These are phyloP conservation scores for Anethum foeniculum DNA, from an alignment of 140 eudicot species.

Conservation along the genomic window DNA sequence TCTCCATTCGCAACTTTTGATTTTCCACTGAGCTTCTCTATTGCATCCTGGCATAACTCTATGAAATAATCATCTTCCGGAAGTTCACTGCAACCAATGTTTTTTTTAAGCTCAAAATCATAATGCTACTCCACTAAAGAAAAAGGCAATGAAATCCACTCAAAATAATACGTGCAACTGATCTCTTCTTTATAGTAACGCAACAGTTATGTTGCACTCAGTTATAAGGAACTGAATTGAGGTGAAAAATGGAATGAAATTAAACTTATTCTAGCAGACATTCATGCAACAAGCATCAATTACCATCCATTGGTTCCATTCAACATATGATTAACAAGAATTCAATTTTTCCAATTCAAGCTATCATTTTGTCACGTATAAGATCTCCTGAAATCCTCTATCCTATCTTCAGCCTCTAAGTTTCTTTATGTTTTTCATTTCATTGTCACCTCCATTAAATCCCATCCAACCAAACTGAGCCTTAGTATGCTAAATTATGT, in stretches of 20 bases:
- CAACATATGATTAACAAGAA: not conserved
- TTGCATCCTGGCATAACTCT: constrained; percentile 72
- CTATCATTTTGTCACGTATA: not conserved
- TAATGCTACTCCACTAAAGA: not conserved
- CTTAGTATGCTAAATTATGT: not conserved
- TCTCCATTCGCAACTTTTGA: constrained; percentile 70
- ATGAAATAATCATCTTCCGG: constrained; percentile 93
- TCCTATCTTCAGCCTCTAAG: not conserved
- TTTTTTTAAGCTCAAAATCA: not conserved
- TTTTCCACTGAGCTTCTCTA: constrained; percentile 79
- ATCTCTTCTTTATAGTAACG: not conserved
- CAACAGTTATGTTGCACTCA: not conserved
- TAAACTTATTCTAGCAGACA: not conserved
- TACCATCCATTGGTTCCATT: not conserved
- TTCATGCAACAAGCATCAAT: not conserved
- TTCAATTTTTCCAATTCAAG: too few species aligned
- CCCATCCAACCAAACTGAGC: not conserved
- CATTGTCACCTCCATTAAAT: not conserved
- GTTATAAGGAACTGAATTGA: not conserved
- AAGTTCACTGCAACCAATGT: constrained; percentile 43
- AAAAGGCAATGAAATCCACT: not conserved
- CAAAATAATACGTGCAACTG: not conserved
- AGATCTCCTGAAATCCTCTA: not conserved
- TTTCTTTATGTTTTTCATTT: not conserved
- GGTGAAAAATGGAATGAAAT: not conserved